phyloP scores from a whole-genome alignment of 495 filamentous ascomycete genomes.

The Neurospora terricola region DNA sequence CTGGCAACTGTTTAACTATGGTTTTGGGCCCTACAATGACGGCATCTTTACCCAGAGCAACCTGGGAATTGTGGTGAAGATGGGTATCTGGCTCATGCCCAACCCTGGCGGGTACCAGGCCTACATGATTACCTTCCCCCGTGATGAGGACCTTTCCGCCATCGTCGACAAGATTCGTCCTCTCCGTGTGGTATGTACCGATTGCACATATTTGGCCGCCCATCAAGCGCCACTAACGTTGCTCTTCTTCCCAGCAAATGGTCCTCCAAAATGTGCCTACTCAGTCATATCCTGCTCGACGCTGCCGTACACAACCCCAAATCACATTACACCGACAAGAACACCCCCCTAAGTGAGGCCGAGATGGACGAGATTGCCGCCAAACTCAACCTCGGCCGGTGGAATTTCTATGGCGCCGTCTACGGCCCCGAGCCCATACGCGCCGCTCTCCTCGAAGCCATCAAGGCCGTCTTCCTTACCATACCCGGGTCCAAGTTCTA shows the following conservation, averaged over 20 bases:
- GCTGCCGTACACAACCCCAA: background rate
- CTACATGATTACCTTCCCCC: conserved; percentile 42
- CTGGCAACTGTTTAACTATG: conserved; percentile 45
- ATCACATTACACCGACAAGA: background rate
- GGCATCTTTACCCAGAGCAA: conserved; percentile 50
- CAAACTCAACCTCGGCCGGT: conserved; percentile 15
- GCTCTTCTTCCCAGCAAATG: conserved; percentile 38
- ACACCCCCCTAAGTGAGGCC: background rate
- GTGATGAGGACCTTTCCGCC: conserved; percentile 39
- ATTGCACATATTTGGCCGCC: conserved; percentile 23
- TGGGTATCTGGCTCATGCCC: conserved; percentile 47
- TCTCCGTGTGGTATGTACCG: conserved; percentile 10
- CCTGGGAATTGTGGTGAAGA: conserved; percentile 49
- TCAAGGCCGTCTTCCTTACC: conserved; percentile 35
- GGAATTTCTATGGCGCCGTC: conserved; percentile 47
- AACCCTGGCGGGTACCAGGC: conserved; percentile 40
- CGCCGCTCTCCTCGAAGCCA: conserved; percentile 30
- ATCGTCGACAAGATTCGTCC: conserved; percentile 45
- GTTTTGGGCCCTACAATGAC: conserved; percentile 46
- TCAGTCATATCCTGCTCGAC: conserved; percentile 33
- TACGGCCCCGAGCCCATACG: conserved; percentile 40
- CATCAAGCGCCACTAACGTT: conserved; percentile 37
- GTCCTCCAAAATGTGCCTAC: conserved; percentile 44
- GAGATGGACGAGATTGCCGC: conserved; percentile 10
- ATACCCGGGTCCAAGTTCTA: conserved; percentile 37